These are phyloP conservation scores for Candida succiphila DNA, from an alignment of 805 yeast genomes.

Conservation along the genomic window DNA sequence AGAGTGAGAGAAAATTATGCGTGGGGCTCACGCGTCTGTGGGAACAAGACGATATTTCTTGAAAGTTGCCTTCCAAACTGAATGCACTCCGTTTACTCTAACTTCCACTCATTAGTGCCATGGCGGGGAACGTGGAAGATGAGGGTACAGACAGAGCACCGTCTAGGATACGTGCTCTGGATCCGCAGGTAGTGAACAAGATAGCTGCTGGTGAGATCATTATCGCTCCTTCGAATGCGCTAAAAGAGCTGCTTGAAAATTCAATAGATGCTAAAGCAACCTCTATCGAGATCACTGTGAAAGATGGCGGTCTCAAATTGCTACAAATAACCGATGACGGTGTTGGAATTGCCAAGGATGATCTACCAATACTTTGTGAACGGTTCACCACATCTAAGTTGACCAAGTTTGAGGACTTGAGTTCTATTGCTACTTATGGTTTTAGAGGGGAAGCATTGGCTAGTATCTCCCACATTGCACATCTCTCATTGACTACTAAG, in stretches of 20 bases:
- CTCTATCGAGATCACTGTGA: constrained; percentile 65
- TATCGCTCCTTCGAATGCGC: constrained; percentile 86
- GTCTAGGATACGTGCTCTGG: constrained; percentile 32
- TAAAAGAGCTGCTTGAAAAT: constrained; percentile 89
- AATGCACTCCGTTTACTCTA: too few species aligned
- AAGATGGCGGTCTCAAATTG: constrained; percentile 85
- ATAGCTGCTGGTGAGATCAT: constrained; percentile 98
- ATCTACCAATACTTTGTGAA: constrained; percentile 73
- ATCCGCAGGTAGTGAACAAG: constrained; percentile 65
- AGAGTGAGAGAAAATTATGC: too few species aligned
- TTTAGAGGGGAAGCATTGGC: constrained; percentile 97
- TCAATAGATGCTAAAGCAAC: constrained; percentile 80
- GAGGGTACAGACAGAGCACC: too few species aligned
- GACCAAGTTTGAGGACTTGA: constrained; percentile 62
- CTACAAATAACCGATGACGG: constrained; percentile 90
- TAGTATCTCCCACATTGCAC: constrained; percentile 82
- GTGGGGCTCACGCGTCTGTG: too few species aligned
- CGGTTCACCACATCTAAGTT: constrained; percentile 90
- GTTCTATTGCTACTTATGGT: constrained; percentile 70
- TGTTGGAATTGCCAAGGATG: constrained; percentile 63
- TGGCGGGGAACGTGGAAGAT: too few species aligned
- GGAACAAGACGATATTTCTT: too few species aligned
- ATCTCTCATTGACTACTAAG: constrained; percentile 73
- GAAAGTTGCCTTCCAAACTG: too few species aligned
- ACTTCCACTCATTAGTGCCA: too few species aligned